These are phyloP conservation scores for Daldinia caldariorum DNA, from an alignment of 495 filamentous ascomycete genomes.

Conservation along the genomic window DNA sequence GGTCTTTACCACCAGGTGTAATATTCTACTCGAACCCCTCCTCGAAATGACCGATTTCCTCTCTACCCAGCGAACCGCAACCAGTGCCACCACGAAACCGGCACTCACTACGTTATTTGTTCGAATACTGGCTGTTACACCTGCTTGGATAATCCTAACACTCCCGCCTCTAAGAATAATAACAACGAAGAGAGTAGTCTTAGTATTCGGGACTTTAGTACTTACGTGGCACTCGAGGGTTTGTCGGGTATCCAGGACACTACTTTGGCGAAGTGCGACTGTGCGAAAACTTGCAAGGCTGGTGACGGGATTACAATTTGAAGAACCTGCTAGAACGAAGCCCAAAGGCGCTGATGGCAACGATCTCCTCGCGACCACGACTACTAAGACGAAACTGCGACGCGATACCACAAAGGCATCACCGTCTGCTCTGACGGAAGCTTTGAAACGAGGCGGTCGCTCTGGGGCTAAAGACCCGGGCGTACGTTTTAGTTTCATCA, in stretches of 20 bases:
- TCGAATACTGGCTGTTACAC: slow-evolving; percentile 85
- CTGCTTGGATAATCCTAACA: slow-evolving; percentile 84
- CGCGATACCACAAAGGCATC: slow-evolving; percentile 38
- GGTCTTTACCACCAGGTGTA: slow-evolving; percentile 87
- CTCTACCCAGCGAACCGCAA: slow-evolving; percentile 89
- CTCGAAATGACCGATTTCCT: slow-evolving; percentile 91
- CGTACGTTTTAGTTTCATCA: slow-evolving; percentile 92
- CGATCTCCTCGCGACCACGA: slow-evolving; percentile 11
- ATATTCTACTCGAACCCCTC: slow-evolving; percentile 88
- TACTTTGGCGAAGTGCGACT: slow-evolving; percentile 87
- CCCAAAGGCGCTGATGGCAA: slow-evolving; percentile 32
- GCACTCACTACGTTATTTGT: slow-evolving; percentile 90
- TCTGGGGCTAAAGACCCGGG: slow-evolving; percentile 67
- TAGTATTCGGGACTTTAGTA: slow-evolving; percentile 80
- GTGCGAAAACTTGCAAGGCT: slow-evolving; percentile 72
- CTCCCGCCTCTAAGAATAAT: slow-evolving; percentile 85
- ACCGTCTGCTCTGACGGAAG: slow-evolving; percentile 44
- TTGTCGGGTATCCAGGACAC: slow-evolving; percentile 81
- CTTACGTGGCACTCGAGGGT: slow-evolving; percentile 92
- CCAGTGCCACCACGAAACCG: slow-evolving; percentile 90
- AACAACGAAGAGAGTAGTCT: slow-evolving; percentile 83
- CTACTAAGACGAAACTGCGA: slow-evolving; percentile 33
- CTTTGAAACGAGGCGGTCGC: slow-evolving; percentile 40
- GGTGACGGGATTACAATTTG: slow-evolving; percentile 83
- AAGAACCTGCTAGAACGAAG: slow-evolving; percentile 48